These are phyloP conservation scores for Pseudogymnoascus sp. DNA, from an alignment of 2,329 filamentous ascomycete genomes.

Conservation along the genomic window DNA sequence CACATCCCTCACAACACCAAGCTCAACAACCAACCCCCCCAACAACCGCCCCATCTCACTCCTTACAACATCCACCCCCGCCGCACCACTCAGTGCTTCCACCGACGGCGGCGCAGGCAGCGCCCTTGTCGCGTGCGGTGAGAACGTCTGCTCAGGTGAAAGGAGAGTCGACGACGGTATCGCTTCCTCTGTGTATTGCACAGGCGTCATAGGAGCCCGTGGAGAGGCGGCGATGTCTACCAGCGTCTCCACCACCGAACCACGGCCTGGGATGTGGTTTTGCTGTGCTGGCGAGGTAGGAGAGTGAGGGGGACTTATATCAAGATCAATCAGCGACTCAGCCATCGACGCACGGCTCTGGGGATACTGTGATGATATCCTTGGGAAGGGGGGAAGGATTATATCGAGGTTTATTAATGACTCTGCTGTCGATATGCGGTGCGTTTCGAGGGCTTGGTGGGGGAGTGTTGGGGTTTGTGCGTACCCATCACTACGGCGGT, in stretches of 20 bases:
- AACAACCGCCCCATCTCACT: slow-evolving; percentile 21
- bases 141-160: too few relatives aligned
- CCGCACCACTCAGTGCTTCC: neutral
- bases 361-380: too few relatives aligned
- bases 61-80: slow-evolving; percentile 13
- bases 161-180: too few relatives aligned
- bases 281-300: neutral
- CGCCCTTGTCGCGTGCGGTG: too few relatives aligned
- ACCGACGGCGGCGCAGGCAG: slow-evolving; percentile 15
- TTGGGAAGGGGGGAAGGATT: neutral
- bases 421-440: too few relatives aligned
- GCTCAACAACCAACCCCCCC: slow-evolving; percentile 10
- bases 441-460: too few relatives aligned
- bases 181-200: too few relatives aligned
- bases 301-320: neutral
- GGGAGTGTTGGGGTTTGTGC: too few relatives aligned
- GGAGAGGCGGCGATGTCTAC: too few relatives aligned
- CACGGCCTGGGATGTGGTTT: slow-evolving; percentile 29
- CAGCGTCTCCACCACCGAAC: neutral
- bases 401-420: neutral
- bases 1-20: neutral
- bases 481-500: too few relatives aligned
- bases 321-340: neutral
- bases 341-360: too few relatives aligned
- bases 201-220: too few relatives aligned